phyloP scores from a whole-genome alignment of 768 basidiomycete genomes.

The Gymnopilus junonius region DNA sequence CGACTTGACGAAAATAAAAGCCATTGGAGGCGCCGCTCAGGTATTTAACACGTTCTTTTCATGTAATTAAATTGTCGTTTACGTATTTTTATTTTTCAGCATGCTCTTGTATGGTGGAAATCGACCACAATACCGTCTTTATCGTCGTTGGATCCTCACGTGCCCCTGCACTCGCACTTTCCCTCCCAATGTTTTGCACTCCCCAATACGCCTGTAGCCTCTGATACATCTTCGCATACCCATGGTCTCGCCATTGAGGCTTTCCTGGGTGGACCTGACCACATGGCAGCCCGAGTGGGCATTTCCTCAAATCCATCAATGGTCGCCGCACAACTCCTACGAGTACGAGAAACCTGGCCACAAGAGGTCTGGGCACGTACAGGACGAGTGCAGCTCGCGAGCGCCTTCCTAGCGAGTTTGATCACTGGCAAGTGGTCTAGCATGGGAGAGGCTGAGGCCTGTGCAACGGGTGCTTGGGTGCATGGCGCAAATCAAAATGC shows the following conservation, averaged over 20 bases:
- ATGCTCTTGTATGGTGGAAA: constrained; percentile 89
- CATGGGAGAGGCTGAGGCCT: constrained; percentile 79
- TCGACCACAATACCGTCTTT: constrained; percentile 74
- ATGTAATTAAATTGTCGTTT: not conserved
- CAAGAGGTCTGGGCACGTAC: constrained; percentile 81
- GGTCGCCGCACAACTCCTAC: constrained; percentile 75
- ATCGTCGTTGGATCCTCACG: constrained; percentile 71
- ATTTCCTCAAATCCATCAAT: constrained; percentile 72
- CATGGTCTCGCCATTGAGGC: constrained; percentile 79
- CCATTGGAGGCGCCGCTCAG: constrained; percentile 81
- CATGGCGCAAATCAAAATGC: constrained; percentile 49
- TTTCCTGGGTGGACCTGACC: constrained; percentile 77
- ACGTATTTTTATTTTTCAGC: constrained; percentile 35
- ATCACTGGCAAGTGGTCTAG: constrained; percentile 72
- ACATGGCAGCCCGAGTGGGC: constrained; percentile 77
- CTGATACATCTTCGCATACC: constrained; percentile 81
- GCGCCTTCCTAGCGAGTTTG: constrained; percentile 73
- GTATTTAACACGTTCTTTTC: constrained; percentile 37
- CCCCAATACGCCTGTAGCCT: constrained; percentile 74
- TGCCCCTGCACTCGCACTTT: constrained; percentile 74
- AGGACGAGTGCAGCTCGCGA: constrained; percentile 78
- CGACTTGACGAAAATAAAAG: constrained; percentile 72
- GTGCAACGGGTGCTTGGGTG: constrained; percentile 80
- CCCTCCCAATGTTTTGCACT: constrained; percentile 69
- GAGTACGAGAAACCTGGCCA: constrained; percentile 79